phyloP scores from a whole-genome alignment of 352 stramenopile species.

The Globisporangium iwayamae region DNA sequence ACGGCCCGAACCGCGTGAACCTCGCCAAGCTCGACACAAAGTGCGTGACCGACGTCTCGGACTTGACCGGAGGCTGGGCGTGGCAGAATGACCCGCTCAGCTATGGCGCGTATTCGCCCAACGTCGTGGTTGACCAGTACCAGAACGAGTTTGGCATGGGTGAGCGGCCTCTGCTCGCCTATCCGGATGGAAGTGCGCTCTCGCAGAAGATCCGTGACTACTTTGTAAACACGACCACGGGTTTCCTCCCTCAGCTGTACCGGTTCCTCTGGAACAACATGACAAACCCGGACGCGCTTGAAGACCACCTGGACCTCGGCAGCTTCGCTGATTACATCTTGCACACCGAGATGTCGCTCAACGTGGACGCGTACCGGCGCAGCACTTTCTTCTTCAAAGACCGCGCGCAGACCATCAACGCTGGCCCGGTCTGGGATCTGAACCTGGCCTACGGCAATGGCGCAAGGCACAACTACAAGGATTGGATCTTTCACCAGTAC shows the following conservation, averaged over 20 bases:
- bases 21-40: conserved; percentile 28
- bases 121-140: conserved; percentile 76
- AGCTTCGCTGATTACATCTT: conserved; percentile 76
- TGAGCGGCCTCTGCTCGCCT: conserved; percentile 54
- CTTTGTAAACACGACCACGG: conserved; percentile 57
- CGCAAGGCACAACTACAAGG: conserved; percentile 42
- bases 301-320: conserved; percentile 61
- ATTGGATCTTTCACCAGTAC: conserved; percentile 77
- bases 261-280: conserved; percentile 77
- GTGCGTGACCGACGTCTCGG: conserved; percentile 27
- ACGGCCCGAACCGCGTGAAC: conserved; percentile 50
- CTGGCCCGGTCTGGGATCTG: conserved; percentile 73
- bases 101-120: conserved; percentile 67
- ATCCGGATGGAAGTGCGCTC: conserved; percentile 44
- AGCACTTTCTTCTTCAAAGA: conserved; percentile 83
- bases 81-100: conserved; percentile 63
- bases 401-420: conserved; percentile 67
- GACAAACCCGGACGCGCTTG: conserved; percentile 49
- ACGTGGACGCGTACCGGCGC: conserved; percentile 74
- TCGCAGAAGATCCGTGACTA: conserved; percentile 75
- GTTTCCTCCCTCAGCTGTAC: conserved; percentile 65
- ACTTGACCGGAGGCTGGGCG: conserved; percentile 56
- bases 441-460: conserved; percentile 80
- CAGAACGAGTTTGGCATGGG: conserved; percentile 80
- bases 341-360: conserved; percentile 82